phyloP scores from a whole-genome alignment of 2,329 filamentous ascomycete genomes.

The Phyllosticta citribraziliensis region DNA sequence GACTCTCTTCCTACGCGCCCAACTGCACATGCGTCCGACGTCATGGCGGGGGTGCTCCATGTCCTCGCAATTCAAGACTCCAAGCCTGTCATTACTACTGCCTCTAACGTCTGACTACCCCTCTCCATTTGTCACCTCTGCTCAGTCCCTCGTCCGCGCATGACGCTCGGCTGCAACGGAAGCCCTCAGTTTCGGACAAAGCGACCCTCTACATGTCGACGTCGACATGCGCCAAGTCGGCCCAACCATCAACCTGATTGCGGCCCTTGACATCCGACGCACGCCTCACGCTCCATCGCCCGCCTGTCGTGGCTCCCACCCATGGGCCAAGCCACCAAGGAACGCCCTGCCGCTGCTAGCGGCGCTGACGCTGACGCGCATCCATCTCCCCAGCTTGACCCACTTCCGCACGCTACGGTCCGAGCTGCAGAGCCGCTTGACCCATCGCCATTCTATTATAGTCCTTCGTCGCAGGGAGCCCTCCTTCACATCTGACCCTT shows the following conservation, averaged over 20 bases:
- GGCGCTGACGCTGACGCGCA: not conserved
- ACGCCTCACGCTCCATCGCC: not conserved
- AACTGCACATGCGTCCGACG: not conserved
- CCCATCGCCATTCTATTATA: not conserved
- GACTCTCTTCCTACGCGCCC: not conserved
- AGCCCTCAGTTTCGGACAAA: not conserved
- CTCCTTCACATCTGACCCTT: conserved; percentile 78
- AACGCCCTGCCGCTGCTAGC: not conserved
- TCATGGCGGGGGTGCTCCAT: not conserved
- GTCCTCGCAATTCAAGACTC: not conserved
- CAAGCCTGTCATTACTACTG: not conserved
- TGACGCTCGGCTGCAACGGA: not conserved
- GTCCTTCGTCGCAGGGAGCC: not conserved
- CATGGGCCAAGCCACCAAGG: not conserved
- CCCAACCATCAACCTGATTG: not conserved
- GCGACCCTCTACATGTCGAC: not conserved
- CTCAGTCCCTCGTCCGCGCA: not conserved
- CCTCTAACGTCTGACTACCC: not conserved
- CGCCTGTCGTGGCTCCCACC: not conserved
- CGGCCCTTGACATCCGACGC: not conserved
- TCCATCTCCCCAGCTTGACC: not conserved
- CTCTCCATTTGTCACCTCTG: not conserved
- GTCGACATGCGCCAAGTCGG: not conserved
- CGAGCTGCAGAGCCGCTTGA: not conserved
- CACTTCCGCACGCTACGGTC: not conserved